phyloP scores from a whole-genome alignment of 306 rosid species.

The Mimosa pudica region DNA sequence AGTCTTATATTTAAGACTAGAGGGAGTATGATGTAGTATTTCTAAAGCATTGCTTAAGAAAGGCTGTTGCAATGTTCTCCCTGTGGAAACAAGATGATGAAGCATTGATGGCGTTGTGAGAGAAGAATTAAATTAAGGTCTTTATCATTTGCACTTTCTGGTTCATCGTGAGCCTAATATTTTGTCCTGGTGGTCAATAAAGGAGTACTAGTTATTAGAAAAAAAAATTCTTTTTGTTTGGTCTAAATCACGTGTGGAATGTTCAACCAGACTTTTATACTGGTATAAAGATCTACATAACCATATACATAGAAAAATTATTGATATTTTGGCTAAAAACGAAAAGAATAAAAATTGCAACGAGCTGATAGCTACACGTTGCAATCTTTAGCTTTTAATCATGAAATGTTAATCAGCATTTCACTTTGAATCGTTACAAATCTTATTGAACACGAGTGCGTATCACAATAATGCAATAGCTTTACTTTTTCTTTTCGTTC shows the following conservation, averaged over 20 bases:
- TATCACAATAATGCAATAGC: constrained; percentile 9
- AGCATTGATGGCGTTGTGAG: background rate
- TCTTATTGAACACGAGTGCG: constrained; percentile 14
- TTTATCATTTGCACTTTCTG: background rate
- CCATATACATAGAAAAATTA: background rate
- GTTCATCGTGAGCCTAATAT: background rate
- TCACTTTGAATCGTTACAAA: constrained; percentile 37
- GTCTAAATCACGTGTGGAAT: background rate
- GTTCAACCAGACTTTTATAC: too few relatives aligned
- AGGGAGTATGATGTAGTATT: background rate
- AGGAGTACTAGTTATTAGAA: background rate
- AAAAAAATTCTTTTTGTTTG: constrained; percentile 12
- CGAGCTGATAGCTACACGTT: background rate
- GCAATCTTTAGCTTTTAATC: background rate
- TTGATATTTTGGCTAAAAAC: background rate
- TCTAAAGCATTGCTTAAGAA: background rate
- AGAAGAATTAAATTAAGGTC: background rate
- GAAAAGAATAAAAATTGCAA: background rate
- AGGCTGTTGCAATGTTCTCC: background rate
- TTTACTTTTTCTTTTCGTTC: background rate
- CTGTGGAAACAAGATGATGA: background rate
- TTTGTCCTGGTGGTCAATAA: background rate
- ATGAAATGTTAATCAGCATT: constrained; percentile 3
- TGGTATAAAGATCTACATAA: background rate
- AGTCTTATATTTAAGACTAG: too few relatives aligned